phyloP scores from a whole-genome alignment of 306 rosid species.

The Trifolium fragiferum region DNA sequence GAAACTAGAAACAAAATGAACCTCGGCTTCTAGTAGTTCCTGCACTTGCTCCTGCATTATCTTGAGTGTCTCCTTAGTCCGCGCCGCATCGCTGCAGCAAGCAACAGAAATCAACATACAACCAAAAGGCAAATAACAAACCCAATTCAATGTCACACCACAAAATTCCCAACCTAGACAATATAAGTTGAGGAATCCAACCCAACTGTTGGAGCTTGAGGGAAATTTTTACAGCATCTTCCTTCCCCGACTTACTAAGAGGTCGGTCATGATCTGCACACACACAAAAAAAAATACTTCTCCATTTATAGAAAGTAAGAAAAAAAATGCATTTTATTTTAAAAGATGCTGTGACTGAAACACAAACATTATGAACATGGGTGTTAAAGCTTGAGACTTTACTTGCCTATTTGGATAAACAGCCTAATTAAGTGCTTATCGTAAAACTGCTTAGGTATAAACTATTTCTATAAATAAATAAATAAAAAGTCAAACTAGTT shows the following conservation, averaged over 20 bases:
- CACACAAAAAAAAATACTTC: background rate
- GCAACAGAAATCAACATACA: conserved; percentile 39
- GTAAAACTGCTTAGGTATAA: background rate
- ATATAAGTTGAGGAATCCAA: conserved; percentile 94
- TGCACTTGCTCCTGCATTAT: conserved; percentile 85
- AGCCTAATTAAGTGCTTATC: background rate
- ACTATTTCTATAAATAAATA: background rate
- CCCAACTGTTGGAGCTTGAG: conserved; percentile 76
- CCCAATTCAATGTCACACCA: conserved; percentile 21
- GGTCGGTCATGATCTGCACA: conserved; percentile 90
- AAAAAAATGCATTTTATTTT: conserved; percentile 16
- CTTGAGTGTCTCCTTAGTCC: conserved; percentile 84
- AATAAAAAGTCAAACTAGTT: background rate
- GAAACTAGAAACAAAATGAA: conserved; percentile 87
- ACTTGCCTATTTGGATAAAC: background rate
- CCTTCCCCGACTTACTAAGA: conserved; percentile 78
- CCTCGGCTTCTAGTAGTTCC: conserved; percentile 76
- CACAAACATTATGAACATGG: conserved; percentile 14
- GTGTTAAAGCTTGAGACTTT: conserved; percentile 11
- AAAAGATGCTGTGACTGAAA: conserved; percentile 3
- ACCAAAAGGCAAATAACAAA: conserved; percentile 7
- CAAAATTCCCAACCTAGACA: conserved; percentile 71
- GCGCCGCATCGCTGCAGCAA: conserved; percentile 73
- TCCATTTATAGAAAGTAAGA: too few relatives aligned
- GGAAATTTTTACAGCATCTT: conserved; percentile 72